phyloP scores from a whole-genome alignment of 441 rosid genomes.

The Brassica balearica region DNA sequence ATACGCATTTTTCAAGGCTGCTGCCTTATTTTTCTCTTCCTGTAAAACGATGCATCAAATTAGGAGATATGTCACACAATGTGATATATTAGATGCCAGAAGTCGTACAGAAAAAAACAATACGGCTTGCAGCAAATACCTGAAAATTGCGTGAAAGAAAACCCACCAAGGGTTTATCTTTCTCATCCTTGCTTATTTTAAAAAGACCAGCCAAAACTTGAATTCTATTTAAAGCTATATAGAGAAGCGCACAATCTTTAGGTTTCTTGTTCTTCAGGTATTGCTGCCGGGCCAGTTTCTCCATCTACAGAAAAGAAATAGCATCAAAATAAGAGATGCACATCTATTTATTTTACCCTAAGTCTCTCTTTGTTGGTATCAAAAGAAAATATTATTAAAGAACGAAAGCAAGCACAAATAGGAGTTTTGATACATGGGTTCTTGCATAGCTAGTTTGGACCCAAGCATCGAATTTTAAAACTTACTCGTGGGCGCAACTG shows the following conservation, averaged over 20 bases:
- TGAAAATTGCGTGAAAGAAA: conserved; percentile 95
- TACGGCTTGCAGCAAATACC: conserved; percentile 55
- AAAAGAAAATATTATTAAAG: conserved; percentile 25
- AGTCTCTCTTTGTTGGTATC: conserved; percentile 16
- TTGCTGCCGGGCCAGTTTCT: conserved; percentile 84
- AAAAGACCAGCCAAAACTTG: conserved; percentile 98
- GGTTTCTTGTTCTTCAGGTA: conserved; percentile 89
- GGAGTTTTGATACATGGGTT: conserved; percentile 1
- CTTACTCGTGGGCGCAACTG: conserved; percentile 85
- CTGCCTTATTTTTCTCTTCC: conserved; percentile 97
- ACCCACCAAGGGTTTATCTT: conserved; percentile 90
- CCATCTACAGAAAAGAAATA: conserved; percentile 65
- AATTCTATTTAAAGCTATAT: conserved; percentile 84
- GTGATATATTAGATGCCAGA: conserved; percentile 29
- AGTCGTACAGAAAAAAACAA: conserved; percentile 10
- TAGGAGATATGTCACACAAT: conserved; percentile 29
- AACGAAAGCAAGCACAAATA: conserved; percentile 13
- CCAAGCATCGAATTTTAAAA: conserved; percentile 24
- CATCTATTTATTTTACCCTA: conserved; percentile 13
- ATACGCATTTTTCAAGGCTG: conserved; percentile 97
- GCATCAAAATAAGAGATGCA: conserved; percentile 34
- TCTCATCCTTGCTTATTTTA: conserved; percentile 90
- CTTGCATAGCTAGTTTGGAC: conserved; percentile 37
- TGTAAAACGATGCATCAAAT: conserved; percentile 42
- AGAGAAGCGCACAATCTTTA: conserved; percentile 90